phyloP scores from a whole-genome alignment of 1,284 basidiomycete species.

The Trichosporon faecale region DNA sequence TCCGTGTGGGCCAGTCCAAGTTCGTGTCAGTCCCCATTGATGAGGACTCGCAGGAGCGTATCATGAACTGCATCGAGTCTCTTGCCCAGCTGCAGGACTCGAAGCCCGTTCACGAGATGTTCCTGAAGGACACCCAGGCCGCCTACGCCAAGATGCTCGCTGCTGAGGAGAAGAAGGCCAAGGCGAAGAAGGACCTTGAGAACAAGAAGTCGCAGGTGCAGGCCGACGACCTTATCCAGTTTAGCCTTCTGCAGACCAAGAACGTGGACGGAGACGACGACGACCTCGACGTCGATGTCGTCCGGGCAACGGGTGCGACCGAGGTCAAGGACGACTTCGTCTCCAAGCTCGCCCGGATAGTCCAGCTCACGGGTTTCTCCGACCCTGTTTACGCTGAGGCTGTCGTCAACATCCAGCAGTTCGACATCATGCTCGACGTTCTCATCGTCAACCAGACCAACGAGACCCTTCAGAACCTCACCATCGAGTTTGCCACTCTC shows the following conservation, averaged over 20 bases:
- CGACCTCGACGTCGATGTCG: constrained; percentile 81
- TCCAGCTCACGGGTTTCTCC: constrained; percentile 96
- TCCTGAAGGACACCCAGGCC: constrained; percentile 86
- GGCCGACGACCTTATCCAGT: constrained; percentile 86
- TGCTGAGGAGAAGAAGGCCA: constrained; percentile 86
- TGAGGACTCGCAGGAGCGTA: constrained; percentile 95
- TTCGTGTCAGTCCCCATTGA: constrained; percentile 91
- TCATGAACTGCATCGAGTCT: constrained; percentile 94
- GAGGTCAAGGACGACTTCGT: constrained; percentile 92
- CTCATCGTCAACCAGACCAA: constrained; percentile 94
- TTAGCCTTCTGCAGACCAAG: constrained; percentile 95
- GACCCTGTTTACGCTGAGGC: constrained; percentile 99
- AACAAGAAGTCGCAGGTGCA: constrained; percentile 73
- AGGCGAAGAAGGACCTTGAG: constrained; percentile 80
- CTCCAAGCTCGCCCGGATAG: constrained; percentile 90
- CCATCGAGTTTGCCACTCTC: constrained; percentile 94
- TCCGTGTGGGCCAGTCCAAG: constrained; percentile 95
- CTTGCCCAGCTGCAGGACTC: constrained; percentile 68
- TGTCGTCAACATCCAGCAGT: constrained; percentile 96
- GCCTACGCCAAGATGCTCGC: constrained; percentile 93
- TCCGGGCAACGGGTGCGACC: constrained; percentile 79
- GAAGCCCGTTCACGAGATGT: constrained; percentile 71
- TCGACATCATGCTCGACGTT: constrained; percentile 94
- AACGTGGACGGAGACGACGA: constrained; percentile 68
- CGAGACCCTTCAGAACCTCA: constrained; percentile 93